Evolutionary conservation across 768 basidiomycete species (phyloP), one percentile per base, ranked within the genome.

Genomic region (Naganishia onofrii): DNA sequence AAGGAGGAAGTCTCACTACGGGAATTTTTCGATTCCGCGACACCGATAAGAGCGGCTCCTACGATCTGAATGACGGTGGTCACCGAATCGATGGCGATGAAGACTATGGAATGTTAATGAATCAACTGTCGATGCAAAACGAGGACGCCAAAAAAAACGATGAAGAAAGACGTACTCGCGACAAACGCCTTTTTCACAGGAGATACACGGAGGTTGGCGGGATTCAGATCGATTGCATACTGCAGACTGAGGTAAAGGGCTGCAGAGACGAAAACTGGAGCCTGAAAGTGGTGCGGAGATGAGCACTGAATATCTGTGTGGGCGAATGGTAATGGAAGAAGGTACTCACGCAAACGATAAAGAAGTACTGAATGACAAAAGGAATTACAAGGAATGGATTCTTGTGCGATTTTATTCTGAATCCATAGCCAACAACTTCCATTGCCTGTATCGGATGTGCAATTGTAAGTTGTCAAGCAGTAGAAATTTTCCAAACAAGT

Each of bases 1-100:
- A 82, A 71, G 13, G 64, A 68, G 29, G 74, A 73, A 0, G 52
- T 3, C 21, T 76, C 67, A 0, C 73, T 65, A 17, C 64, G 36
- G n/a, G 73, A 76, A n/a, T 60, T 28, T 0, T 73, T 74, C 10
- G 76, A 78, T 64, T 82, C 78, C 3, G 81, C 75, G 1, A 76
- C 70, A 6, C 81, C 81, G 52, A 82, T 78, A 12, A 82, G 68
- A 42, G 81, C 80, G 0, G 81, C 81, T 12, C 81, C 81, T 19
- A 72, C 72, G 42, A 81, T 74, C 66, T 82, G 81, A 15, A 81
- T 69, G 42, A 79, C 73, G 10, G 79, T 80, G 29, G 73, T 76
- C 38, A 80, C 58, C 15, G 71, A 68, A 64, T 81, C 81, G 65
- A 74, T 73, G 7, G 74, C 65, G 53, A 80, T 71, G 72, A 81